Percentiles rank a stretch among this genome's conserved stretches.
Evolutionary conservation across 257 asterid genomes (phyloP).

Genomic region (Knoxia roxburghii): DNA sequence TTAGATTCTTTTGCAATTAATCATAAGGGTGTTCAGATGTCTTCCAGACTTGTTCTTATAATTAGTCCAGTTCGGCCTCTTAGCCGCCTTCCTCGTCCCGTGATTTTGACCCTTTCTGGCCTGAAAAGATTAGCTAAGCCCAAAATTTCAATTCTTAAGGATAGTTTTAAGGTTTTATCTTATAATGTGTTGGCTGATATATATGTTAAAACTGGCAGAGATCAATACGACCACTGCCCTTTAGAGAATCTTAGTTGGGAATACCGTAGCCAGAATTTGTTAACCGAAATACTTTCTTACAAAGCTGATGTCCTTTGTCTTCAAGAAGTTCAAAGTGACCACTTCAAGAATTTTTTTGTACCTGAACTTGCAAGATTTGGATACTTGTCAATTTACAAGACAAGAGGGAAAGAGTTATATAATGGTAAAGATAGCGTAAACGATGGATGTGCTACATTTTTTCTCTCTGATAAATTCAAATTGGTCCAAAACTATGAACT

Average conservation of each 20-base stretch:
- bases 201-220: constrained; percentile 2
- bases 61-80: background rate
- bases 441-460: constrained; percentile 7
- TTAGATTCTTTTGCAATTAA: background rate
- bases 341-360: background rate
- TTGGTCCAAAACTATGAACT: constrained; percentile 5
- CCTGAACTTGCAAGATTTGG: constrained; percentile 5
- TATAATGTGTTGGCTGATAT: constrained; percentile 2
- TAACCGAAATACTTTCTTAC: background rate
- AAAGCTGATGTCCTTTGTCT: constrained; percentile 3
- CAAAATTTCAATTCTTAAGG: background rate
- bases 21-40: background rate
- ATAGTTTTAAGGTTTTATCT: background rate
- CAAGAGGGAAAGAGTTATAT: background rate
- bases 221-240: background rate
- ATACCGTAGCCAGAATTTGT: background rate
- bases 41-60: background rate
- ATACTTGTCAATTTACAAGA: background rate
- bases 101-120: background rate
- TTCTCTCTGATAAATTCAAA: background rate
- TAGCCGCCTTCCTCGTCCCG: background rate
- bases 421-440: background rate
- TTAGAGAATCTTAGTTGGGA: background rate
- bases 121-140: constrained; percentile 1
- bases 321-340: constrained; percentile 10